Base-by-base conservation (phyloP, 2,329 filamentous ascomycete species). In the Cladosporium sphaerospermum region DNA sequence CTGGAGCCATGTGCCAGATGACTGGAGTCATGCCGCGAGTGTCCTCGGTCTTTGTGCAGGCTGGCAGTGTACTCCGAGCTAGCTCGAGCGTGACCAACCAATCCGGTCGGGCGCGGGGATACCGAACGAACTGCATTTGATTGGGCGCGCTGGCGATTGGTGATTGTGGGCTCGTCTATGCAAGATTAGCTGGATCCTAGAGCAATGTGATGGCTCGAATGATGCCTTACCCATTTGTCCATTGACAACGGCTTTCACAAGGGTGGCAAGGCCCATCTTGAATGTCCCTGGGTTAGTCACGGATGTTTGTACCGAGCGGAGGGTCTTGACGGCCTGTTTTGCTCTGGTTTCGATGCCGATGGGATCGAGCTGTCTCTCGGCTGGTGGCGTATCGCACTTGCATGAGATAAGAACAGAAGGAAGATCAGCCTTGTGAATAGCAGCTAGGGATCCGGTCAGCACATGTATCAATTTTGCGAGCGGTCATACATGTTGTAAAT, bases 351-450 rank as follows among this genome's bases (percentile, higher is more conserved):
- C 84, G 54, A 93, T 78, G 52, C 74, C 79, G 28, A 82, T 77
- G 11, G 85, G 80, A 64, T 92, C 83, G 53, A 95, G 77, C 65
- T 89, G 80, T 64, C 86, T 84, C 55, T 82, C 75, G 54, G 81
- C 78, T 57, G 85, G 81, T 45, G 85, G 83, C 47, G 83, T 81
- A 69, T 96, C 92, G 74, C 89, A 95, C 76, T 96, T 96, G 69
- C 85, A 92, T 52, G 89, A 89, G 48, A 95, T 88, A 40, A 96
- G 79, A 57, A 92, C 79, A 50, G 86, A 86, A 8, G 91, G 89
- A 37, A 95, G 72, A 19, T 79, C 78, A 14, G 86, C 83, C 62
- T 85, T 86, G 54, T 83, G 80, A 48, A 95, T 77, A 40, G 85
- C 84, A 72, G 83, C 90, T 51, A 14, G 3, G 1, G n/a, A 23